Conservation (phyloP, 495 filamentous ascomycete genomes). For the Aspergillus sclerotiicarbonarius region DNA sequence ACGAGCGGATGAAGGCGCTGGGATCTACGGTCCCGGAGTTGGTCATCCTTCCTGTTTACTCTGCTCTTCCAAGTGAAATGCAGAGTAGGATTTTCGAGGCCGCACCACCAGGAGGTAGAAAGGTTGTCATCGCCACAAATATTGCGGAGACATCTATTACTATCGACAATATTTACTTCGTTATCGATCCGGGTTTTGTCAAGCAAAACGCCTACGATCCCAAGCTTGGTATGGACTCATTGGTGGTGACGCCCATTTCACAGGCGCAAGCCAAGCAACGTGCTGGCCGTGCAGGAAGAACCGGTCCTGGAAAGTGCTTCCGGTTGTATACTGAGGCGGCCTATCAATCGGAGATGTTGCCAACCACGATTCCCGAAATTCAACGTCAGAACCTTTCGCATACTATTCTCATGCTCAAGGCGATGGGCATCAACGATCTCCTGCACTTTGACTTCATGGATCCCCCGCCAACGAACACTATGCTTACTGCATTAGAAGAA, state of each 20-base stretch:
- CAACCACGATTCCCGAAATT: slow-evolving; percentile 93
- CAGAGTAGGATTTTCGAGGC: slow-evolving; percentile 94
- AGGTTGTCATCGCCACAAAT: slow-evolving; percentile 97
- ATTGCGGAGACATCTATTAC: slow-evolving; percentile 98
- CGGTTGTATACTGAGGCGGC: slow-evolving; percentile 93
- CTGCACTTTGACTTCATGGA: slow-evolving; percentile 99
- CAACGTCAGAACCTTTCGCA: slow-evolving; percentile 91
- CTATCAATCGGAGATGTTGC: slow-evolving; percentile 95
- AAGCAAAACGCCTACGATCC: slow-evolving; percentile 98
- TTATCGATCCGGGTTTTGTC: slow-evolving; percentile 95
- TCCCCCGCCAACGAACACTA: slow-evolving; percentile 93
- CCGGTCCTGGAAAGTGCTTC: slow-evolving; percentile 95
- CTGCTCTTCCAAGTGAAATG: slow-evolving; percentile 87
- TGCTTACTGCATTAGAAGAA: slow-evolving; percentile 94
- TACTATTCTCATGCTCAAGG: slow-evolving; percentile 98
- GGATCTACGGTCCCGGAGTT: slow-evolving; percentile 89
- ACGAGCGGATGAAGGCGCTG: slow-evolving; percentile 93
- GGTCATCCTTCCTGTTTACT: slow-evolving; percentile 92
- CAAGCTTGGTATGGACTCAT: slow-evolving; percentile 94
- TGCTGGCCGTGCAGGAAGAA: slow-evolving; percentile 88
- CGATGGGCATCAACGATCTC: slow-evolving; percentile 98
- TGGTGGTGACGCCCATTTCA: slow-evolving; percentile 92
- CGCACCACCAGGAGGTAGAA: slow-evolving; percentile 80
- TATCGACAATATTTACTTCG: slow-evolving; percentile 96
- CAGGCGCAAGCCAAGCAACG: slow-evolving; percentile 97